phyloP scores from a whole-genome alignment of 1,139 yeast genomes.

The Zygosaccharomyces pseudobailii region DNA sequence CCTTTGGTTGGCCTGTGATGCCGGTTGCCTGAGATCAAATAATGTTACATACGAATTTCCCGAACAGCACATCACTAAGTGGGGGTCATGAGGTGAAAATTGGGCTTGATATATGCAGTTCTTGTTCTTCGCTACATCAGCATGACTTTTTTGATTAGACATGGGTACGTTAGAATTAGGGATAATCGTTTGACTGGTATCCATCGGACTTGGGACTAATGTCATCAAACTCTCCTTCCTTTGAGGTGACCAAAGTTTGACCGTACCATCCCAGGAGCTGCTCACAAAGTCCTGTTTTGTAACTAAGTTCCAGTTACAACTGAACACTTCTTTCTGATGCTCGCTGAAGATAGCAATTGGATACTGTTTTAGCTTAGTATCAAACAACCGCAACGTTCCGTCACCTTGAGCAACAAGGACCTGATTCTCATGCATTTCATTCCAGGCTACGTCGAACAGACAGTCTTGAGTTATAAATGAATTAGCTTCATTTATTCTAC shows the following conservation, averaged over 20 bases:
- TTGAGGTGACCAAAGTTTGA: slow-evolving; percentile 68
- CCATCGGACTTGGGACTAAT: slow-evolving; percentile 39
- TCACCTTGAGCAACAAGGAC: slow-evolving; percentile 82
- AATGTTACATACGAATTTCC: slow-evolving; percentile 74
- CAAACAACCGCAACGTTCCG: slow-evolving; percentile 80
- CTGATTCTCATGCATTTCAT: slow-evolving; percentile 85
- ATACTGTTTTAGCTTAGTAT: slow-evolving; percentile 56
- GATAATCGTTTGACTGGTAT: slow-evolving; percentile 11
- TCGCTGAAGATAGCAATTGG: slow-evolving; percentile 78
- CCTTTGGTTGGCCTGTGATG: slow-evolving; percentile 46
- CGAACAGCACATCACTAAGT: slow-evolving; percentile 65
- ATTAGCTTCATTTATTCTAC: slow-evolving; percentile 51
- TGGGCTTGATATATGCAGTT: slow-evolving; percentile 73
- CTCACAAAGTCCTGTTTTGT: slow-evolving; percentile 70
- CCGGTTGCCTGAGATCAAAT: slow-evolving; percentile 78
- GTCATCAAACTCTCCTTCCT: slow-evolving; percentile 59
- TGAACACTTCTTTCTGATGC: slow-evolving; percentile 81
- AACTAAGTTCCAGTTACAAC: slow-evolving; percentile 80
- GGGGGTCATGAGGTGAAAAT: slow-evolving; percentile 83
- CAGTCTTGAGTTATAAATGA: slow-evolving; percentile 92
- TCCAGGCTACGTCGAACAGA: slow-evolving; percentile 83
- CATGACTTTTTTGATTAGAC: slow-evolving; percentile 18
- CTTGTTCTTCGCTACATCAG: slow-evolving; percentile 24
- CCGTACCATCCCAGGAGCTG: slow-evolving; percentile 89
- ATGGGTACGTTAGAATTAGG: slow-evolving; percentile 18